Base-by-base conservation (phyloP, 1,284 basidiomycete genomes). In the Tilletia walkeri region DNA sequence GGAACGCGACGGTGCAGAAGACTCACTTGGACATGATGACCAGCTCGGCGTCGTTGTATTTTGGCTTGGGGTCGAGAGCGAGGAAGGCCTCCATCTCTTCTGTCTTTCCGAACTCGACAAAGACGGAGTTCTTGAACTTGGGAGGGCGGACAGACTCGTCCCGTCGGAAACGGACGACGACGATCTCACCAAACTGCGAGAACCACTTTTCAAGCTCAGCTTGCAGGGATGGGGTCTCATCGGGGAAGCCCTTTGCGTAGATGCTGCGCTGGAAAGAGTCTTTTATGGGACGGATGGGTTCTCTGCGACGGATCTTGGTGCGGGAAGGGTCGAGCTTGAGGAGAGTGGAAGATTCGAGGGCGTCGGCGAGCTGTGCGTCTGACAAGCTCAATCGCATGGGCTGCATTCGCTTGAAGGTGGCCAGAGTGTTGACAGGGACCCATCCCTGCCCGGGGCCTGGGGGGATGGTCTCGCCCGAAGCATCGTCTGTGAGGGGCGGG, bases 401-500 rank as follows among this genome's bases (percentile, higher is more conserved):
- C 84, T 75, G 85, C 95, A 98, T 98, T 71, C 95, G 92, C 86
- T 96, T 97, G 89, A 98, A 99, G 10, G 93, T 94, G 3, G 92
- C 88, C 72, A 99, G 89, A 2, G 91, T 94, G 70, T 90, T 86
- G 82, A 98, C 88, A 1, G 94, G 90, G 10, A 98, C 89, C 94
- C 94, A 99, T 77, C 97, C 95, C 34, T 63, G 59, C 3, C 59
- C 59, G 18, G 59, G 59, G 4, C 61, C 74, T 72, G 68, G 78
- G 76, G 72, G 73, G 72, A 5, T 67, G 45, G 48, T 73, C 90
- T 66, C 95, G 85, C 10, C 90, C 89, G 70, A 68, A 12, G 24
- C 38, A 47, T 49, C 39, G n/a, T 66, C 67, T 10, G 34, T 36
- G 9, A 63, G 38, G 30, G 59, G 59, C 34, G 59, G 59, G 56